Percentiles rank a stretch among this genome's conserved stretches.
phyloP scores from a whole-genome alignment of 78 protist species.

The Dictyostelium purpureum region DNA sequence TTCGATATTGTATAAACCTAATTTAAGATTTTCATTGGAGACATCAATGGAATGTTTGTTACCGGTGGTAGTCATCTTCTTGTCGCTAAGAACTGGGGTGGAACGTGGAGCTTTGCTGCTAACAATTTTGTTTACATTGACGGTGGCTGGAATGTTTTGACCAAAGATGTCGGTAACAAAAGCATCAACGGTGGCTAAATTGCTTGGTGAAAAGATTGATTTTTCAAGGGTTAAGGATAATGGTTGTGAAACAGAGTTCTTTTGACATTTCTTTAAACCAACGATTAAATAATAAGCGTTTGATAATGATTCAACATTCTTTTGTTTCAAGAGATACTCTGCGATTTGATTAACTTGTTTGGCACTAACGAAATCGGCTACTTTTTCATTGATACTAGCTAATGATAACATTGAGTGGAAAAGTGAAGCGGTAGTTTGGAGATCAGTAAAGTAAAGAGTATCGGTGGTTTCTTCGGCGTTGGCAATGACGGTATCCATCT shows the following conservation, averaged over 20 bases:
- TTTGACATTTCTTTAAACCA: slow-evolving; percentile 37
- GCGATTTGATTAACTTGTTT: slow-evolving; percentile 7
- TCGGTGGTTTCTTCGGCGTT: neutral
- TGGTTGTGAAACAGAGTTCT: slow-evolving; percentile 37
- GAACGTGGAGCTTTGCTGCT: slow-evolving; percentile 6
- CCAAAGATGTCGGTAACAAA: slow-evolving; percentile 27
- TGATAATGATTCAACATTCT: neutral
- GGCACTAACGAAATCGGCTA: neutral
- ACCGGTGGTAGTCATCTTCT: neutral
- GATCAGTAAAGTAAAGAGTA: slow-evolving; percentile 1
- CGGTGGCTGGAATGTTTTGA: neutral
- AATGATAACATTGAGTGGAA: slow-evolving; percentile 21
- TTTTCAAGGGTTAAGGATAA: neutral
- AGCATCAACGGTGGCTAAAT: neutral
- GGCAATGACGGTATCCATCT: neutral
- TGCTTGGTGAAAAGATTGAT: neutral
- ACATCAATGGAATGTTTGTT: neutral
- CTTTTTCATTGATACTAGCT: neutral
- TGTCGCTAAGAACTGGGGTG: slow-evolving; percentile 5
- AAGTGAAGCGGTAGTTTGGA: slow-evolving; percentile 7
- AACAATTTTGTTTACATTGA: neutral
- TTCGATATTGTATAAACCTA: slow-evolving; percentile 33
- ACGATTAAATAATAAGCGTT: slow-evolving; percentile 32
- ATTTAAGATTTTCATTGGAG: slow-evolving; percentile 10
- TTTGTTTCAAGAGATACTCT: slow-evolving; percentile 28